Evolutionary conservation across 257 asterid species (phyloP).

Genomic region (Solanum sitiens): DNA sequence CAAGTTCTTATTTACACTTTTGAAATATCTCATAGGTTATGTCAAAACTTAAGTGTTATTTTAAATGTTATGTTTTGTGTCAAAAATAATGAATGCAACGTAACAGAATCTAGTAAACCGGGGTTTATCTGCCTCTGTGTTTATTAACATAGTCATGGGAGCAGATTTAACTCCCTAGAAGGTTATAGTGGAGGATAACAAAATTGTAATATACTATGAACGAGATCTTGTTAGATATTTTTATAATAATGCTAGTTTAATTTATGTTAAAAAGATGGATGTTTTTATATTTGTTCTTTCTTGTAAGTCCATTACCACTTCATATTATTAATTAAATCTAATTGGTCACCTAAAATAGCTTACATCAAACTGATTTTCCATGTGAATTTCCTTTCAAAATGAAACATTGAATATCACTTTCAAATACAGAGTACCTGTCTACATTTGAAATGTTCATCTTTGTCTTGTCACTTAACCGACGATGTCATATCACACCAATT

Average conservation of each 20-base stretch:
- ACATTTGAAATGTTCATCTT: background rate
- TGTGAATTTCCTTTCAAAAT: conserved; percentile 2
- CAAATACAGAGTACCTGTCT: background rate
- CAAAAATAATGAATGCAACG: background rate
- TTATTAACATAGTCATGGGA: background rate
- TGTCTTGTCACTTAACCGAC: background rate
- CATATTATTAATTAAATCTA: background rate
- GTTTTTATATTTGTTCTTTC: background rate
- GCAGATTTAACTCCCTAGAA: background rate
- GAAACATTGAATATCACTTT: background rate
- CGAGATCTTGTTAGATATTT: background rate
- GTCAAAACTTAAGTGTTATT: too few species aligned
- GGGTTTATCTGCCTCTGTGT: background rate
- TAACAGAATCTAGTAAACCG: background rate
- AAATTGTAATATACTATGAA: background rate
- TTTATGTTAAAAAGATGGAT: background rate
- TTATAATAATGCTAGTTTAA: background rate
- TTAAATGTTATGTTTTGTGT: background rate
- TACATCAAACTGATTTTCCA: background rate
- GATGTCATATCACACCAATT: background rate
- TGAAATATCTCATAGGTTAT: background rate
- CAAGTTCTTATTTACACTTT: too few species aligned
- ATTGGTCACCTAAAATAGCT: background rate
- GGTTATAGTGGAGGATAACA: background rate
- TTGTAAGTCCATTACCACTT: background rate